These are phyloP conservation scores for Ustanciosporium gigantosporum DNA, from an alignment of 1,284 basidiomycete genomes.

Conservation along the genomic window DNA sequence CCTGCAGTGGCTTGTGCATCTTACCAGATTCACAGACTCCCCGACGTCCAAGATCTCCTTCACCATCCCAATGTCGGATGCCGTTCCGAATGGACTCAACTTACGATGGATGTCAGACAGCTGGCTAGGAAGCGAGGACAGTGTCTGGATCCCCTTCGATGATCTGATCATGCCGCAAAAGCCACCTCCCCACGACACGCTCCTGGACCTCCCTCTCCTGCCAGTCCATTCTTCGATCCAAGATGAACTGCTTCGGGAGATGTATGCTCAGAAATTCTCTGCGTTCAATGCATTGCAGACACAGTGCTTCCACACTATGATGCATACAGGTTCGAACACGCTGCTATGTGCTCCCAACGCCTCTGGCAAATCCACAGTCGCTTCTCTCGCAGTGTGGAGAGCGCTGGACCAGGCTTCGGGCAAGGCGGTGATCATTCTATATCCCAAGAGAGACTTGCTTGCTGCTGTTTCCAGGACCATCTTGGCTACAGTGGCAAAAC, in stretches of 20 bases:
- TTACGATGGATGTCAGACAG: constrained; percentile 83
- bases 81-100: constrained; percentile 17
- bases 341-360: constrained; percentile 81
- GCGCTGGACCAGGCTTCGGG: constrained; percentile 8
- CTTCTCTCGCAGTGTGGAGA: constrained; percentile 23
- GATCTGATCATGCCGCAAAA: constrained; percentile 75
- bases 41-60: constrained; percentile 62
- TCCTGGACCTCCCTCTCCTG: constrained; percentile 83
- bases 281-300: constrained; percentile 86
- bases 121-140: constrained; percentile 90
- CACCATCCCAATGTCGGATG: constrained; percentile 63
- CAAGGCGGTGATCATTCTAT: constrained; percentile 10
- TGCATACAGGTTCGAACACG: constrained; percentile 73
- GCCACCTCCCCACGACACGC: constrained; percentile 70
- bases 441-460: constrained; percentile 13
- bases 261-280: constrained; percentile 62
- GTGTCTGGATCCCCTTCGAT: constrained; percentile 70
- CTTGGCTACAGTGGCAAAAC: constrained; percentile 10
- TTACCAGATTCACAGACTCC: constrained; percentile 51
- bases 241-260: constrained; percentile 34
- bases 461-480: constrained; percentile 7
- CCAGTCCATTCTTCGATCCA: constrained; percentile 65
- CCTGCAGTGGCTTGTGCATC: constrained; percentile 70
- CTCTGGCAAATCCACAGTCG: constrained; percentile 79
- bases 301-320: constrained; percentile 82